phyloP scores from a whole-genome alignment of 441 rosid genomes.

The Metrosideros polymorpha region DNA sequence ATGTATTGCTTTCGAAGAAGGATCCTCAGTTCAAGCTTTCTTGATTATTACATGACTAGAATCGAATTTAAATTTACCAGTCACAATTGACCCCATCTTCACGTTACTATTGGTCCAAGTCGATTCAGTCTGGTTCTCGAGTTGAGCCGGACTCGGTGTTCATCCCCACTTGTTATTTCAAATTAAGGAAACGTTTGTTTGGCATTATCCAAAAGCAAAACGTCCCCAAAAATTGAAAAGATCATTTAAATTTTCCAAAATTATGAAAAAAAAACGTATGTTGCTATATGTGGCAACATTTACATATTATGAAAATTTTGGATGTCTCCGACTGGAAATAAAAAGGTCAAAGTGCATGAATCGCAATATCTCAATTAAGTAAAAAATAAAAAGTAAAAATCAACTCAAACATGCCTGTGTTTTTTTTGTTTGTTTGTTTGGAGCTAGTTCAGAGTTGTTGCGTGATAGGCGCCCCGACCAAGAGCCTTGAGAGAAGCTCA shows the following conservation, averaged over 20 bases:
- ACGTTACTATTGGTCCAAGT: too few relatives aligned
- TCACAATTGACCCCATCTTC: not conserved
- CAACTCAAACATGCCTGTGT: not conserved
- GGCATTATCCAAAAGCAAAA: not conserved
- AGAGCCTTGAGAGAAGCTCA: not conserved
- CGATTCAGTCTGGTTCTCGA: too few relatives aligned
- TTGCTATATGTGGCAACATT: not conserved
- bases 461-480: too few relatives aligned
- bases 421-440: not conserved
- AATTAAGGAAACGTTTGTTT: not conserved
- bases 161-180: not conserved
- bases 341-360: too few relatives aligned
- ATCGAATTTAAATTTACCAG: not conserved
- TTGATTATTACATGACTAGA: not conserved
- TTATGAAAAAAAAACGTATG: too few relatives aligned
- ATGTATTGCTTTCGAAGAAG: not conserved
- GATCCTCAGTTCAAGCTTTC: not conserved
- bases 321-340: too few relatives aligned
- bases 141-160: not conserved
- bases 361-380: not conserved
- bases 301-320: too few relatives aligned
- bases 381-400: not conserved
- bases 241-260: not conserved
- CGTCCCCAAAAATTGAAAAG: not conserved
- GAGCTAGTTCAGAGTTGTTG: too few relatives aligned